Percentiles rank a stretch among this genome's conserved stretches.
These are phyloP conservation scores for Penstemon davidsonii DNA, from an alignment of 257 asterid genomes.

Conservation along the genomic window DNA sequence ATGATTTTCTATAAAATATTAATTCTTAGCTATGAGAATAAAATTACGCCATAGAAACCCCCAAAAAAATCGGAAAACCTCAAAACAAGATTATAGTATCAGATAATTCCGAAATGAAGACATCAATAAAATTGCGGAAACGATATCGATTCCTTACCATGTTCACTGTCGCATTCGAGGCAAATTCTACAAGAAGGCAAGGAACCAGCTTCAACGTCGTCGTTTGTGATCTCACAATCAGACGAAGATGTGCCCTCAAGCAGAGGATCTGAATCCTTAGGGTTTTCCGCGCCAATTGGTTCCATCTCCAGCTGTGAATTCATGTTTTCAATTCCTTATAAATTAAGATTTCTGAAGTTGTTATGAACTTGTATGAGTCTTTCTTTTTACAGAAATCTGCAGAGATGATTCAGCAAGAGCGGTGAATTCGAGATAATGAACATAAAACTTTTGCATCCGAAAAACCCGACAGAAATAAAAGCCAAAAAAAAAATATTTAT, in stretches of 20 bases:
- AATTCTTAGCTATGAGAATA: neutral
- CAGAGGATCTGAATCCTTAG: constrained; percentile 52
- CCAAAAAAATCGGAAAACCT: neutral
- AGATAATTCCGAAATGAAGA: neutral
- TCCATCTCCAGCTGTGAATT: constrained; percentile 39
- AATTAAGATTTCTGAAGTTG: no score
- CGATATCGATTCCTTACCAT: constrained; percentile 31
- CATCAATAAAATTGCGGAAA: neutral
- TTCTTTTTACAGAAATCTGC: no score
- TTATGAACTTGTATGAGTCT: no score
- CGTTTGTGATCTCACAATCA: constrained; percentile 33
- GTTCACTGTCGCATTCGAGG: constrained; percentile 44
- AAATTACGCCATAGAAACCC: neutral
- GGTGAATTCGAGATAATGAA: no score
- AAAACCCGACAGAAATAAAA: no score
- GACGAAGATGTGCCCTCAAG: constrained; percentile 28
- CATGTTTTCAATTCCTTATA: neutral
- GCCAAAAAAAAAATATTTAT: no score
- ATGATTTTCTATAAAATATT: no score
- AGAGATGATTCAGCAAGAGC: no score
- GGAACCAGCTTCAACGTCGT: constrained; percentile 48
- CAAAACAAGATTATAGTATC: neutral
- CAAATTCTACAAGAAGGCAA: constrained; percentile 55
- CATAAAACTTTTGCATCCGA: no score
- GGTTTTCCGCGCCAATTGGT: constrained; percentile 24